phyloP scores from a whole-genome alignment of 805 yeast genomes.

The Candida boidinii region DNA sequence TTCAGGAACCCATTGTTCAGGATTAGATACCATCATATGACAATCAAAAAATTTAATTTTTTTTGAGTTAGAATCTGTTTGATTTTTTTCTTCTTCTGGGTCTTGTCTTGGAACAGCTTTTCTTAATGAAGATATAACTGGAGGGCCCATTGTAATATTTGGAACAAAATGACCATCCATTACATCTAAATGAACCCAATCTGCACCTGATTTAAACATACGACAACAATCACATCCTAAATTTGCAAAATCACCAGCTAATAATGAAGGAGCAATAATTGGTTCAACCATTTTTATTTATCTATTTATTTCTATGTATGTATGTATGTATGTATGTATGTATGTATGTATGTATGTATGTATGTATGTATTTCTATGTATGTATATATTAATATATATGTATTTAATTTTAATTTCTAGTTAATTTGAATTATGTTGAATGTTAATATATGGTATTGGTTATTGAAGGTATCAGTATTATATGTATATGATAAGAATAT shows the following conservation, averaged over 20 bases:
- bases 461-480: too few relatives aligned
- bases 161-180: constrained; percentile 99
- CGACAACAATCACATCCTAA: constrained; percentile 81
- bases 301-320: too few relatives aligned
- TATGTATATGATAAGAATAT: too few relatives aligned
- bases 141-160: constrained; percentile 90
- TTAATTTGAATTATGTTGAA: too few relatives aligned
- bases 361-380: too few relatives aligned
- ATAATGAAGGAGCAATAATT: constrained; percentile 88
- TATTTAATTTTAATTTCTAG: too few relatives aligned
- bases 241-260: constrained; percentile 87
- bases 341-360: too few relatives aligned
- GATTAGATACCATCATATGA: constrained; percentile 95
- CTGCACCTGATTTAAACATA: constrained; percentile 75
- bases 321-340: too few relatives aligned
- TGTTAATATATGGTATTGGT: too few relatives aligned
- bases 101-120: constrained; percentile 67
- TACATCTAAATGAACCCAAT: constrained; percentile 96
- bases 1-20: constrained; percentile 89
- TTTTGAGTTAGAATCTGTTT: too few relatives aligned
- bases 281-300: constrained; percentile 56
- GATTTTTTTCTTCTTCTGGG: constrained; percentile 33
- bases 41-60: constrained; percentile 62
- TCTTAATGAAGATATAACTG: constrained; percentile 72
- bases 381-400: too few relatives aligned